Evolutionary conservation across 1,284 basidiomycete species (phyloP), one percentile per base, ranked within the genome.

Genomic region (Ustilago bromivora): DNA sequence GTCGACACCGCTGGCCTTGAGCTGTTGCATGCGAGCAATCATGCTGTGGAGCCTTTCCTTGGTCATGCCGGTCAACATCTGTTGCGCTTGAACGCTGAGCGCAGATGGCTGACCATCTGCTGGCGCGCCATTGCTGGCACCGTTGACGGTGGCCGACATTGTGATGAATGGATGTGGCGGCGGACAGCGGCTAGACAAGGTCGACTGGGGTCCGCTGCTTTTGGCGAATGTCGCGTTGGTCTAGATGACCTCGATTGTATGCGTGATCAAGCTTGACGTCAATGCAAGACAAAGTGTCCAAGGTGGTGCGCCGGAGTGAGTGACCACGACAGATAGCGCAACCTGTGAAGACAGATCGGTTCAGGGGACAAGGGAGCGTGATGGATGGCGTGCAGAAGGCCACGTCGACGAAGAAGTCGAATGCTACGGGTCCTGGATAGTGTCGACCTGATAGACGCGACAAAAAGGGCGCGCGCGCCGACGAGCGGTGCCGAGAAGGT

Each of bases 1-100:
- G 46, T 84, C 87, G 61, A 81, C 79, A 28, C 88, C 87, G 51
- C 80, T 77, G 12, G 76, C 76, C 55, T 86, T 85, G 65, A 88
- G 87, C 57, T 84, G 78, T 55, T 85, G 83, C 78, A 87, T 85
- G 47, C 87, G 77, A n/a, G 72, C 66, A 38, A 84, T 75, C 69
- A 84, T 80, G 62, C 79, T 64, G 51, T 82, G 80, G 2, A 84
- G 72, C 40, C 77, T 73, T 55, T 84, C 83, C 62, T 83, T 83
- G 63, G 76, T 84, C 82, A 84, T 84, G n/a, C 81, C 79, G 17
- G 81, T 73, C 36, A 84, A 61, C 73, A 82, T 79, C 52, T 79
- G 79, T 57, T 82, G 80, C 23, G 77, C 76, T 57, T 82, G 80
- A 1, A 71, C 71, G 63, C 66, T 78, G 53, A 78, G 61, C 31